Conservation (phyloP, 202 grass and related monocot species). For the Zoysia matrella region DNA sequence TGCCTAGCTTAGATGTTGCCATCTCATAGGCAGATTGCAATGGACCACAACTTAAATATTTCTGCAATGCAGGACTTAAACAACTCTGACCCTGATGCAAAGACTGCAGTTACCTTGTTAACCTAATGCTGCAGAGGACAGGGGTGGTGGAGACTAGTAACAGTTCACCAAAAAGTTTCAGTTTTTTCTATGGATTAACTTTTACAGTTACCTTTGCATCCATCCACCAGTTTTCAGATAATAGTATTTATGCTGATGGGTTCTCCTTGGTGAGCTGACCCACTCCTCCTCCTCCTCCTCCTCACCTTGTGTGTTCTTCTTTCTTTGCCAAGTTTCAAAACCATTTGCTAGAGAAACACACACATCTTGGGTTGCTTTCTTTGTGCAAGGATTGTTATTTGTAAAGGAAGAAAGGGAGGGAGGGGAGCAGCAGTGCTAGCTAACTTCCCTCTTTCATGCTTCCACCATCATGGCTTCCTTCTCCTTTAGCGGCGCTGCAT, state of each 20-base stretch:
- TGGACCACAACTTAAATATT: constrained; percentile 61
- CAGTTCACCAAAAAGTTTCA: constrained; percentile 59
- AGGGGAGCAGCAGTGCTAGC: constrained; percentile 1
- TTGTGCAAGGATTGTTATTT: constrained; percentile 45
- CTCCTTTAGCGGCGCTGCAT: constrained; percentile 50
- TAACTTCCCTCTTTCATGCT: constrained; percentile 40
- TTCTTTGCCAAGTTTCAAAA: constrained; percentile 50
- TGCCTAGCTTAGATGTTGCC: constrained; percentile 38
- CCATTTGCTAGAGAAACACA: constrained; percentile 41
- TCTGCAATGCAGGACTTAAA: constrained; percentile 47
- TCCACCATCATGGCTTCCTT: constrained; percentile 55
- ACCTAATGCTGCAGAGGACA: constrained; percentile 36
- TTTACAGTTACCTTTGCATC: constrained; percentile 46
- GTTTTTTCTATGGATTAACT: constrained; percentile 52
- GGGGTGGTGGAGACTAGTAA: constrained; percentile 36
- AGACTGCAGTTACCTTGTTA: constrained; percentile 47
- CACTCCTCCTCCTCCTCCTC: constrained; percentile 2
- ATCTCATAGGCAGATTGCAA: constrained; percentile 35
- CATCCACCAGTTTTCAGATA: constrained; percentile 39
- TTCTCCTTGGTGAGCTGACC: constrained; percentile 32
- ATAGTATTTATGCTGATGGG: constrained; percentile 39
- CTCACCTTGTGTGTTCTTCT: constrained; percentile 24
- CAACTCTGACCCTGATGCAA: constrained; percentile 59
- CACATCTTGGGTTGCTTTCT: constrained; percentile 36
- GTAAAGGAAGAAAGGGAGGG: constrained; percentile 44